Base-by-base conservation (phyloP, 2,329 filamentous ascomycete species). In the Esteya vermicola region DNA sequence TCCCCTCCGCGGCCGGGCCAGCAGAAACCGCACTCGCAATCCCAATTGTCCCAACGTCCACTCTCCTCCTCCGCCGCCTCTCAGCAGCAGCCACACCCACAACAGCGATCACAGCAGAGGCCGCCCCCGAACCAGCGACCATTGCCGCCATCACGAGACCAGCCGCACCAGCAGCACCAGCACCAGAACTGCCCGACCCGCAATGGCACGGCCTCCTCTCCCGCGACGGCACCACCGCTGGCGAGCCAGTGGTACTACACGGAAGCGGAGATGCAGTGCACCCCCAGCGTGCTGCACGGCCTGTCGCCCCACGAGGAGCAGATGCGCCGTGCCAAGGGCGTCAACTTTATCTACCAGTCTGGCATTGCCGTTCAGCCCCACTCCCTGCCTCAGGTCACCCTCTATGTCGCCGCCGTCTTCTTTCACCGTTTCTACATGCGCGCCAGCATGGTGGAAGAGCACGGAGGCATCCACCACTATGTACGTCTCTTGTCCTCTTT, bases 351-450 rank as follows among this genome's bases (percentile, higher is more conserved):
- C 52, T 80, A 85, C 47, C 88, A 95, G 58, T 85, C 89, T 33
- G 91, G 89, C 47, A 85, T 93, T 49, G 78, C 94, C 65, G 72
- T 96, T 39, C 89, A 93, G 45, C 48, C 48, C 7, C 43, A 45
- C 18, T 28, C 48, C 56, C 66, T 96, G 37, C 89, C 89, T 12
- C 88, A 95, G 58, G 76, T 91, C 41, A 96, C 91, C 0, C 68
- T 98, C 32, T 88, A 83, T 60, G 93, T 93, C 0, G 91, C 91
- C 1, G 82, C 84, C 16, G 81, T 94, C 33, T 96, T 93, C 64
- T 88, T 98, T 57, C 89, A 98, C 58, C 77, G 91, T 25, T 96
- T 94, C 58, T 88, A 86, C 56, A 95, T 96, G 85, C 79, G 86
- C 47, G 78, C 71, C 54, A 89, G 78, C 54, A 79, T 93, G 72